Conservation (phyloP, 73 alveolate genomes). For the Blepharisma stoltei region DNA sequence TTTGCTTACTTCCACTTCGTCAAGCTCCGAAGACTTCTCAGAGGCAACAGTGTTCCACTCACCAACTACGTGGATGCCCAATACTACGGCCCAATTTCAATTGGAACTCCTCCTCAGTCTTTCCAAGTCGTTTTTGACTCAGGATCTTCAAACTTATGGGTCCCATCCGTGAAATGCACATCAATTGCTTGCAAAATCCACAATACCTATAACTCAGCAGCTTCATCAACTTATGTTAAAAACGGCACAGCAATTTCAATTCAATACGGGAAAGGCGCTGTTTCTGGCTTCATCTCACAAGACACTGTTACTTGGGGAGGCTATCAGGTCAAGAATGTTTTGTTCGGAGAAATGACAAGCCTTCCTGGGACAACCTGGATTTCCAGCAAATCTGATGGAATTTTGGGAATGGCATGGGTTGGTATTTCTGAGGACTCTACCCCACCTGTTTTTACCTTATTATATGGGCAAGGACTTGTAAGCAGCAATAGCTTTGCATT, state of each 20-base stretch:
- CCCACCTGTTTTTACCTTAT: constrained; percentile 46
- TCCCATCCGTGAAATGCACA: constrained; percentile 28
- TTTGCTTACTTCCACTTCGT: neutral
- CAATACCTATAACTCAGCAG: constrained; percentile 32
- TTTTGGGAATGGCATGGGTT: constrained; percentile 79
- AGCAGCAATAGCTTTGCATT: constrained; percentile 54
- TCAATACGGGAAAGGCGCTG: constrained; percentile 42
- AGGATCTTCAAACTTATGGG: constrained; percentile 84
- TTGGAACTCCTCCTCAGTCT: constrained; percentile 76
- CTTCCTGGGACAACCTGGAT: constrained; percentile 59
- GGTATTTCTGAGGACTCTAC: constrained; percentile 64
- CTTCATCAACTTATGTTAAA: constrained; percentile 36
- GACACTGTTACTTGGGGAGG: constrained; percentile 42
- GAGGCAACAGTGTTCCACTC: neutral
- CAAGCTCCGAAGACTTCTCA: neutral
- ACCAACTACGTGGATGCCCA: constrained; percentile 43
- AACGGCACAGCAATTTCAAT: constrained; percentile 40
- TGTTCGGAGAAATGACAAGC: constrained; percentile 62
- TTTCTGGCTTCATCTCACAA: constrained; percentile 1
- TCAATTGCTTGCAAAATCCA: constrained; percentile 24
- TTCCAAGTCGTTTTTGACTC: constrained; percentile 76
- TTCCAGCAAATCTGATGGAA: constrained; percentile 75
- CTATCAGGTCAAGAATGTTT: constrained; percentile 33
- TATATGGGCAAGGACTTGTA: constrained; percentile 33
- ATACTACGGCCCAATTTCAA: constrained; percentile 54